Percentiles rank a stretch among this genome's conserved stretches.
Conservation (phyloP, 306 rosid genomes). For the Citrullus colocynthis region DNA sequence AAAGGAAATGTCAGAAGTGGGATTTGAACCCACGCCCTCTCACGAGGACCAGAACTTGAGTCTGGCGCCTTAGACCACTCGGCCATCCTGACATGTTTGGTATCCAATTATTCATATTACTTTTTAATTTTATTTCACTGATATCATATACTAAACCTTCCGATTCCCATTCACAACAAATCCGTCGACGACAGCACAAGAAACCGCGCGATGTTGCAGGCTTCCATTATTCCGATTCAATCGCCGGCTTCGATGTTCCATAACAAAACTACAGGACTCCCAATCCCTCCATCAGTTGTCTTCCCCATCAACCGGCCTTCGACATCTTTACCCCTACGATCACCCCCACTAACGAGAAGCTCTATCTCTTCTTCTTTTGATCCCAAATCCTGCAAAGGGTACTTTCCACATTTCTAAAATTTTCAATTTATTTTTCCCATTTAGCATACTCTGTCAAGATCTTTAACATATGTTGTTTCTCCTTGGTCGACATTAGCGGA, state of each 20-base stretch:
- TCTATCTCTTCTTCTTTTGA: conserved; percentile 20
- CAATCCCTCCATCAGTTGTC: conserved; percentile 8
- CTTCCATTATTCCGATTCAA: conserved; percentile 15
- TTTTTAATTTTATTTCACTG: too few relatives aligned
- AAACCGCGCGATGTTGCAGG: conserved; percentile 20
- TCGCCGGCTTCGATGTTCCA: conserved; percentile 12
- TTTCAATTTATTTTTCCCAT: neutral
- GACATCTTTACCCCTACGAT: conserved; percentile 22
- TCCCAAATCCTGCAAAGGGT: conserved; percentile 48
- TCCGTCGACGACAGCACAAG: neutral
- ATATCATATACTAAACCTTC: too few relatives aligned
- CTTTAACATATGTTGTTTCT: neutral
- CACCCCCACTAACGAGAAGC: conserved; percentile 16
- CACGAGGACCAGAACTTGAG: neutral
- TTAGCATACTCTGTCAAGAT: neutral
- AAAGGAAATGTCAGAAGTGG: neutral
- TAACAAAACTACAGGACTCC: conserved; percentile 14
- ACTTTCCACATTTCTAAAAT: neutral
- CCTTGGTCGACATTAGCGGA: neutral
- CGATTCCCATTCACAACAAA: neutral
- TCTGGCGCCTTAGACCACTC: conserved; percentile 5
- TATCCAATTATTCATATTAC: too few relatives aligned
- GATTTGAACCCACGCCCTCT: conserved; percentile 3
- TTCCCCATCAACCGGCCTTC: conserved; percentile 13
- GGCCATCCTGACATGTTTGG: neutral